A percentile compares a stretch with the other conserved stretches of the same genome.
These are phyloP conservation scores for Dactylellina cionopaga DNA, from an alignment of 2,329 filamentous ascomycete species.

Conservation along the genomic window DNA sequence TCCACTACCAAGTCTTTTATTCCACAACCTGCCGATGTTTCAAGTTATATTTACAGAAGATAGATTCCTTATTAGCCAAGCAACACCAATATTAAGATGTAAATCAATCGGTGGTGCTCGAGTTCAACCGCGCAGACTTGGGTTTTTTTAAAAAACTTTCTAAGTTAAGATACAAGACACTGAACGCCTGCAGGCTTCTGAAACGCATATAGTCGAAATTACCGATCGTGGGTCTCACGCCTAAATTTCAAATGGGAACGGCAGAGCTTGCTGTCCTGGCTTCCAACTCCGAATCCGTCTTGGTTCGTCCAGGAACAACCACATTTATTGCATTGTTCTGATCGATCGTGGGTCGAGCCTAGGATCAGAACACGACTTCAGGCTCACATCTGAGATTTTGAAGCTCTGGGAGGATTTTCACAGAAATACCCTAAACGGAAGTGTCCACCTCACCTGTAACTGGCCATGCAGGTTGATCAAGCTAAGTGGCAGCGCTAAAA, in stretches of 20 bases:
- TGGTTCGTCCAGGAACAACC: neutral
- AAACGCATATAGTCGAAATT: constrained; percentile 34
- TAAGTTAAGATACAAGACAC: constrained; percentile 2
- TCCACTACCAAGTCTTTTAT: constrained; percentile 4
- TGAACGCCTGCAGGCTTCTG: constrained; percentile 24
- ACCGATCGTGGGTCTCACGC: constrained; percentile 18
- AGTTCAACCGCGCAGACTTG: constrained; percentile 39
- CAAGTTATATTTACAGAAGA: neutral
- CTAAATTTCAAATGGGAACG: constrained; percentile 17
- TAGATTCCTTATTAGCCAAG: neutral
- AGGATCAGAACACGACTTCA: neutral
- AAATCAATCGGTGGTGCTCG: neutral
- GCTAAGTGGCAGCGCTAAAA: constrained; percentile 6
- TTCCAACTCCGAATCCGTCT: constrained; percentile 11
- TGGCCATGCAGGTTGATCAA: constrained; percentile 2
- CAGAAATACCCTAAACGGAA: neutral
- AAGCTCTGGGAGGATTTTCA: neutral
- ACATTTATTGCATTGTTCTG: neutral
- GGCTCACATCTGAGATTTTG: neutral
- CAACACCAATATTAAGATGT: too few species aligned
- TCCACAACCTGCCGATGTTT: neutral
- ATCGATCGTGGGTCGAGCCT: neutral
- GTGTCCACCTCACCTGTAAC: constrained; percentile 5
- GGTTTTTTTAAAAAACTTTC: constrained; percentile 26
- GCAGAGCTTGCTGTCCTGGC: constrained; percentile 2